Base-by-base conservation (phyloP, 192 early-diverging fungal genomes). In the Martensiomyces pterosporus region DNA sequence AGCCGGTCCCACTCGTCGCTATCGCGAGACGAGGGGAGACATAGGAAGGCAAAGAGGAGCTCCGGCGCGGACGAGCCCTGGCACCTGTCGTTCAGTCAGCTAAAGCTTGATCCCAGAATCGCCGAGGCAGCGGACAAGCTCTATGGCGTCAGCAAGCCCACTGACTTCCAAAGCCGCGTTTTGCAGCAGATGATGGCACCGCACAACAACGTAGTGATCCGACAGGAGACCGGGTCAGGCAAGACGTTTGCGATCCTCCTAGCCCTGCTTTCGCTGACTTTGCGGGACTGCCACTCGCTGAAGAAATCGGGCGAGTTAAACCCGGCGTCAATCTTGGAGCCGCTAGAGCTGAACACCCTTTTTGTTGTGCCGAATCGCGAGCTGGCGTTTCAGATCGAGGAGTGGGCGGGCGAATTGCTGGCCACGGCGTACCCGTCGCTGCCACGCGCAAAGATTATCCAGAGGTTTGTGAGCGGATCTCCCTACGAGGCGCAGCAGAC, bases 301-400 rank as follows among this genome's bases (percentile, higher is more conserved):
- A n/a, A n/a, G n/a, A n/a, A n/a, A n/a, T 13, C 26, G 18, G 8
- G 10, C 3, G 37, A 33, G 3, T 8, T 8, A 12, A 32, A 32
- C 6, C 29, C 29, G 29, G n/a, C n/a, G n/a, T n/a, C n/a, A n/a
- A n/a, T n/a, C n/a, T 12, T 32, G 29, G 29, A 32, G 29, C 12
- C 5, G 6, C 12, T 32, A 12, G 12, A 32, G 12, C 5, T 32
- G 29, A 67, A 34, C 42, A 50, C 56, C 0, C 24, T 72, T 9
- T 36, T 65, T 13, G 49, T 73, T 2, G 69, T 61, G 24, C 69
- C 69, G 0, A 73, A 65, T 39, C 51, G 62, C 2, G 69, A 65
- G 38, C 62, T 73, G 15, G 69, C 69, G 3, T n/a, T 73, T 24
- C 69, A 73, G 43, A 43, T 65, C 25, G 57, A 58, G 17, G 12